Percentiles rank a stretch among this genome's conserved stretches.
Evolutionary conservation across 1,284 basidiomycete species (phyloP).

Genomic region (Moniliella sp.): DNA sequence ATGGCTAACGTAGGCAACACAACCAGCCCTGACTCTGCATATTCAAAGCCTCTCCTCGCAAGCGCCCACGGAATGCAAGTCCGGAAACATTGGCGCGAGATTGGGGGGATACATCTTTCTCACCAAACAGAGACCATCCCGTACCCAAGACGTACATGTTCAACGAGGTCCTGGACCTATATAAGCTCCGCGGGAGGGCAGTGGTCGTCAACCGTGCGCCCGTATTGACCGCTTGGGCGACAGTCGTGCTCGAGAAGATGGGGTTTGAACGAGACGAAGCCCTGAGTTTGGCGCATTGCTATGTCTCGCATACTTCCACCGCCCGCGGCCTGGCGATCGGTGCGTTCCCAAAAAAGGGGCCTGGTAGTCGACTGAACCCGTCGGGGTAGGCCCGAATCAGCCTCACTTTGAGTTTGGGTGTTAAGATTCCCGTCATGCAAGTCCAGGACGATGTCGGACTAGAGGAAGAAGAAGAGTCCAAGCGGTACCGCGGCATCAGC

Average conservation of each 20-base stretch:
- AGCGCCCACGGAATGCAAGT: too few relatives aligned
- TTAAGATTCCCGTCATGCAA: slow-evolving; percentile 65
- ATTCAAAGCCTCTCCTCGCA: too few relatives aligned
- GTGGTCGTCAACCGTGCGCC: slow-evolving; percentile 71
- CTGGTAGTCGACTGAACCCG: slow-evolving; percentile 35
- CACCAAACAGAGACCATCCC: too few relatives aligned
- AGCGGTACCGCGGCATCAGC: slow-evolving; percentile 66
- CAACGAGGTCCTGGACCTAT: slow-evolving; percentile 7
- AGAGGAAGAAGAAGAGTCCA: slow-evolving; percentile 36
- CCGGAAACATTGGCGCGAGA: too few relatives aligned
- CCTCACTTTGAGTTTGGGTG: slow-evolving; percentile 78
- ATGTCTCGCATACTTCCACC: slow-evolving; percentile 43
- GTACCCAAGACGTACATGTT: too few relatives aligned
- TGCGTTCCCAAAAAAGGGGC: too few relatives aligned
- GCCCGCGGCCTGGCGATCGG: slow-evolving; percentile 62
- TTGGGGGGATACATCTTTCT: too few relatives aligned
- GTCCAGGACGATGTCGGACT: slow-evolving; percentile 36
- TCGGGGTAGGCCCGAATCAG: slow-evolving; percentile 51
- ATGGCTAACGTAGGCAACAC: too few relatives aligned
- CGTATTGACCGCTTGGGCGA: slow-evolving; percentile 79
- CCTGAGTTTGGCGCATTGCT: slow-evolving; percentile 46
- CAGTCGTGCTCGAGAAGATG: slow-evolving; percentile 57
- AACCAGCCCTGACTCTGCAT: too few relatives aligned
- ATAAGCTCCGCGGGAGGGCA: slow-evolving; percentile 36
- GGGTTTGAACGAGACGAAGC: slow-evolving; percentile 71